phyloP scores from a whole-genome alignment of 1,139 yeast species.

The Diutina neorugosa region DNA sequence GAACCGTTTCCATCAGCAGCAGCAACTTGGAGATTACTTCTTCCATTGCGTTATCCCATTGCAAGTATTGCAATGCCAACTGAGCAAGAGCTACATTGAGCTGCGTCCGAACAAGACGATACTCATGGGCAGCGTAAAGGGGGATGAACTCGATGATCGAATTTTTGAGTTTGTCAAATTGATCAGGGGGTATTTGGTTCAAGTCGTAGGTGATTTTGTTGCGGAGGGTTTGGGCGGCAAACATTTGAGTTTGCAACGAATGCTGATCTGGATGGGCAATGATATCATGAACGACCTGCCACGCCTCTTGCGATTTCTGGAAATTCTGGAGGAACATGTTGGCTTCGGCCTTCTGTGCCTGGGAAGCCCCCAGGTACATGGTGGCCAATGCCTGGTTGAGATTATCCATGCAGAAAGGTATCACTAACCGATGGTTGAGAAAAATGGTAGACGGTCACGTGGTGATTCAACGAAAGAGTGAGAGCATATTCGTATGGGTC shows the following conservation, averaged over 20 bases:
- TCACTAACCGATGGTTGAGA: neutral
- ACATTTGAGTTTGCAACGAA: slow-evolving; percentile 33
- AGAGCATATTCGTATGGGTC: neutral
- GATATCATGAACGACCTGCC: slow-evolving; percentile 39
- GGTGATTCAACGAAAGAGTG: neutral
- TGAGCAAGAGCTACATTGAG: slow-evolving; percentile 73
- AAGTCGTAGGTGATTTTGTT: slow-evolving; percentile 79
- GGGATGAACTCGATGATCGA: slow-evolving; percentile 47
- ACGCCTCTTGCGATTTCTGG: slow-evolving; percentile 68
- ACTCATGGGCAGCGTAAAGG: slow-evolving; percentile 25
- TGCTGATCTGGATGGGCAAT: slow-evolving; percentile 11
- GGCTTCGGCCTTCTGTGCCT: slow-evolving; percentile 45
- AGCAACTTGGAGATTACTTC: slow-evolving; percentile 47
- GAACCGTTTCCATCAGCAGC: slow-evolving; percentile 20
- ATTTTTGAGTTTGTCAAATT: slow-evolving; percentile 43
- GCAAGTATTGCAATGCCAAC: slow-evolving; percentile 60
- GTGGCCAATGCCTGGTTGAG: slow-evolving; percentile 43
- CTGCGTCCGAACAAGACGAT: slow-evolving; percentile 62
- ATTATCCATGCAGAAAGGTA: slow-evolving; percentile 10
- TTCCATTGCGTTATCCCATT: slow-evolving; percentile 60
- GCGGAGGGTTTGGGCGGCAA: slow-evolving; percentile 84
- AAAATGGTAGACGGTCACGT: neutral
- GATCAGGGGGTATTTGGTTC: slow-evolving; percentile 49
- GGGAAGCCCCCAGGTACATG: slow-evolving; percentile 44
- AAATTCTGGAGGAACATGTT: slow-evolving; percentile 61